A percentile compares a stretch with the other conserved stretches of the same genome.
phyloP scores from a whole-genome alignment of 176 grass and related monocot genomes.

The Dactylis glomerata region DNA sequence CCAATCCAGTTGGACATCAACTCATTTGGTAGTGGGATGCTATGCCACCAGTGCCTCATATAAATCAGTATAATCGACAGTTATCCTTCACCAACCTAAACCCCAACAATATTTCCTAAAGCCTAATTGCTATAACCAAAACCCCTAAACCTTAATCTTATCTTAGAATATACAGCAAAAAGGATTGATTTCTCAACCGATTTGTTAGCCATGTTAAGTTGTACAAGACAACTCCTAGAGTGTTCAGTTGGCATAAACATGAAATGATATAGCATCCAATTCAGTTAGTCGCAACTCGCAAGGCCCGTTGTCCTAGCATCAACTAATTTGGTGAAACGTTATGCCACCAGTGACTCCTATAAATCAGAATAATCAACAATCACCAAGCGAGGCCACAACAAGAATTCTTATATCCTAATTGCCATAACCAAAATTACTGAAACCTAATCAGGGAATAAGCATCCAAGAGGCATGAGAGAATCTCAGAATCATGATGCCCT shows the following conservation, averaged over 20 bases:
- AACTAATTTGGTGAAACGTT: not conserved
- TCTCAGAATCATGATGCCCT: not conserved
- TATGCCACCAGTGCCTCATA: not conserved
- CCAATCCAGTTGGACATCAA: not conserved
- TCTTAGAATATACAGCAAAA: not conserved
- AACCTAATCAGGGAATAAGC: not conserved
- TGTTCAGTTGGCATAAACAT: not conserved
- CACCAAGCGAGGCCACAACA: not conserved
- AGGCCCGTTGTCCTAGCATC: not conserved
- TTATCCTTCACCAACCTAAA: not conserved
- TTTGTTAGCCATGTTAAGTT: not conserved
- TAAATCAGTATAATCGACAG: not conserved
- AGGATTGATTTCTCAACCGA: too few relatives aligned
- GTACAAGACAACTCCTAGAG: not conserved
- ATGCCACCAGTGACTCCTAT: too few relatives aligned
- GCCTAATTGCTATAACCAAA: not conserved
- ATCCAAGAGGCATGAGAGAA: not conserved
- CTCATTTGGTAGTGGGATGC: not conserved
- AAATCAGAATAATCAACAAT: not conserved
- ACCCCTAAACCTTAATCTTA: not conserved
- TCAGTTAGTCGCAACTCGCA: not conserved
- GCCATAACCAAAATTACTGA: not conserved
- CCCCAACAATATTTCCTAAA: not conserved
- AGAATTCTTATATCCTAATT: too few relatives aligned
- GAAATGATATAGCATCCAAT: not conserved